A percentile compares a stretch with the other conserved stretches of the same genome.
Conservation (phyloP, 805 yeast genomes). For the Metschnikowia lunata region DNA sequence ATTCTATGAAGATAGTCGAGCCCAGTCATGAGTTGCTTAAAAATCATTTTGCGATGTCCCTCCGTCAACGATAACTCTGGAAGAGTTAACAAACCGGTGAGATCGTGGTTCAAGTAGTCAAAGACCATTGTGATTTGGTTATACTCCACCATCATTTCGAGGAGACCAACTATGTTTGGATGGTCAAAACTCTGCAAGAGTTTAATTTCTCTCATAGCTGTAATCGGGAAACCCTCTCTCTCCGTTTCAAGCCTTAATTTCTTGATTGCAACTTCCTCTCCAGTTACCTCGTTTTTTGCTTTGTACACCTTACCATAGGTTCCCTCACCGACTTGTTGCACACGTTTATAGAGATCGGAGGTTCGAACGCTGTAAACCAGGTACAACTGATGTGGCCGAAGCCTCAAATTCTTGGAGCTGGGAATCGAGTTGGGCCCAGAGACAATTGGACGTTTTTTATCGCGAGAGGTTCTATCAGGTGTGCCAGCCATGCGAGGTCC, state of each 20-base stretch:
- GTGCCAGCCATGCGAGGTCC: conserved; percentile 3
- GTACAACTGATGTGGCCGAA: conserved; percentile 29
- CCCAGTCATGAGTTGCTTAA: conserved; percentile 64
- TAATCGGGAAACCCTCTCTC: conserved; percentile 92
- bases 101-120: conserved; percentile 90
- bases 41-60: conserved; percentile 62
- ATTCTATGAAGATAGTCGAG: conserved; percentile 64
- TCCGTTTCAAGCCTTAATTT: conserved; percentile 79
- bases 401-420: conserved; percentile 11
- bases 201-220: conserved; percentile 89
- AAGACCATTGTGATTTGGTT: conserved; percentile 81
- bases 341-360: conserved; percentile 55
- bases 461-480: conserved; percentile 2
- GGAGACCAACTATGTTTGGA: conserved; percentile 71
- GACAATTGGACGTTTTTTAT: background rate
- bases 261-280: conserved; percentile 79
- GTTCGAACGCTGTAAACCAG: conserved; percentile 25
- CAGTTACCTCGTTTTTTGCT: conserved; percentile 67
- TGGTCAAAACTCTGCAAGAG: conserved; percentile 80
- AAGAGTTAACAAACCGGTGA: conserved; percentile 81
- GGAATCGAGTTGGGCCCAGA: background rate
- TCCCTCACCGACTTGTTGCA: conserved; percentile 96
- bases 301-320: conserved; percentile 96
- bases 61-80: conserved; percentile 58
- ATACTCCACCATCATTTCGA: conserved; percentile 85